Base-by-base conservation (phyloP, 352 stramenopile species). In the Phytophthora pluvialis region DNA sequence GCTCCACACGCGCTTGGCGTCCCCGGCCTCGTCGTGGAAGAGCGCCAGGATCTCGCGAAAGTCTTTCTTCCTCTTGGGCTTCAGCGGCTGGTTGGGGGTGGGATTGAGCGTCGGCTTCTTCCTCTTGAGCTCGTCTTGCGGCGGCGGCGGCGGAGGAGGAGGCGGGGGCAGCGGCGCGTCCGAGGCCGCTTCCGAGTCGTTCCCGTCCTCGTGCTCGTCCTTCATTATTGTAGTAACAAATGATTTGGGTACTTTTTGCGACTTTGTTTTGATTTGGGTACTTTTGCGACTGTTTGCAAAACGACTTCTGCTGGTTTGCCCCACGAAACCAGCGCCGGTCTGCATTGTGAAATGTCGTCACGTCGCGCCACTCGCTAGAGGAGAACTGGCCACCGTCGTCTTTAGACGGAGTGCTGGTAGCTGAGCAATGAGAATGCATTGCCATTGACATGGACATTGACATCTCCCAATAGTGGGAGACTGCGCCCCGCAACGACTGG, bases 21-120 rank as follows among this genome's bases (percentile, higher is more conserved):
- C 70, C 51, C 32, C 47, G 13, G 11, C 8, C 7, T 77, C 64
- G 28, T 75, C 67, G 50, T 92, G 80, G 50, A 92, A 90, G 21
- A 90, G 73, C 56, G 78, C 57, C 32, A 90, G 52, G 33, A 90
- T 82, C 39, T 90, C 80, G n/a, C 81, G 81, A 38, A 90, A 86
- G 56, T 93, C 83, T 53, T 86, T 75, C 44, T 72, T 77, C 60
- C 80, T 86, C 57, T 62, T 75, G 36, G 47, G 42, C 13, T 61
- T 60, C 4, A 57, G 48, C 8, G 39, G 29, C 38, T 72, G 56
- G 38, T n/a, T 61, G 25, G 15, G 16, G 32, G n/a, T n/a, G n/a
- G n/a, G n/a, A n/a, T 26, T 56, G n/a, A 12, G 35, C 28, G 31
- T 64, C 5, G 33, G 21, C 18, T 60, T 60, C 45, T 80, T 73